These are phyloP conservation scores for Ceratobasidium sp. DNA, from an alignment of 1,284 basidiomycete genomes.

Conservation along the genomic window DNA sequence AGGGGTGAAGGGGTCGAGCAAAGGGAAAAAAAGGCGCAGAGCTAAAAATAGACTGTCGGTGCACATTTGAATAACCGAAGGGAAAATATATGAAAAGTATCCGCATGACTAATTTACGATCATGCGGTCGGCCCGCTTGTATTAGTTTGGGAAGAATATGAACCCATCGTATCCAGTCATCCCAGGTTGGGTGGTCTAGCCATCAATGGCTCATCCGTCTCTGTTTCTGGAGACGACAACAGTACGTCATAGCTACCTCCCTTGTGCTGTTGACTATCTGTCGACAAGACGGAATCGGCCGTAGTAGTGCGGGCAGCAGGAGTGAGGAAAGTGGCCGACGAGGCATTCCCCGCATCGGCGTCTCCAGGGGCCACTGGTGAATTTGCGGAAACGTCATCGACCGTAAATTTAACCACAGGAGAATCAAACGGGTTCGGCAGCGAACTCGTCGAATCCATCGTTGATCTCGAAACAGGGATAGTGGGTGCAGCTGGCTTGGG, in stretches of 20 bases:
- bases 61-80: not conserved
- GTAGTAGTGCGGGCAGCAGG: constrained; percentile 22
- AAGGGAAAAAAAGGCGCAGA: not conserved
- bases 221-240: constrained; percentile 30
- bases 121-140: not conserved
- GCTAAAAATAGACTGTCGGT: not conserved
- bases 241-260: constrained; percentile 18
- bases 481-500: not conserved
- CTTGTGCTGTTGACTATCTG: constrained; percentile 19
- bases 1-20: not conserved
- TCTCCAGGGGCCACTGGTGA: not conserved
- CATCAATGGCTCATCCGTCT: constrained; percentile 31
- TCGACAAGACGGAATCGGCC: not conserved
- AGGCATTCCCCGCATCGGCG: not conserved
- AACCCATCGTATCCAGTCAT: constrained; percentile 23
- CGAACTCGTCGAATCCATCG: not conserved
- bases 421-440: constrained; percentile 12
- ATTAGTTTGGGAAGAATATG: not conserved
- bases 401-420: not conserved
- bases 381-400: constrained; percentile 4
- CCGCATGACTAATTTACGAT: not conserved
- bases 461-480: not conserved
- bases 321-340: constrained; percentile 18
- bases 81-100: not conserved
- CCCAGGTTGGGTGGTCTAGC: constrained; percentile 25